A percentile compares a stretch with the other conserved stretches of the same genome.
Evolutionary conservation across 2,329 filamentous ascomycete genomes (phyloP).

Genomic region (Alternaria ethzedia): DNA sequence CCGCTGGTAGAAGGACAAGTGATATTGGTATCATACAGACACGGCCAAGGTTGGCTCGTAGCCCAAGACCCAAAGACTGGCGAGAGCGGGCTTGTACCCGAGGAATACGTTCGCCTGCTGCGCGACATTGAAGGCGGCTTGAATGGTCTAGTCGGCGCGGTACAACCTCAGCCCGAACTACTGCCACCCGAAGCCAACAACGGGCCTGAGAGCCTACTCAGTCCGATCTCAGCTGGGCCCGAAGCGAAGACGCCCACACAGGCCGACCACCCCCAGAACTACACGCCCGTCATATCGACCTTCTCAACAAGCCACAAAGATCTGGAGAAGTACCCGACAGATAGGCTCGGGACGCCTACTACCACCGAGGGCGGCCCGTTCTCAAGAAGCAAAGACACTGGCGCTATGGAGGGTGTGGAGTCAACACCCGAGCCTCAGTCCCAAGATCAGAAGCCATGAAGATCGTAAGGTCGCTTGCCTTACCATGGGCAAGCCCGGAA

Average conservation of each 20-base stretch:
- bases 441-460: slow-evolving; percentile 20
- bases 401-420: slow-evolving; percentile 38
- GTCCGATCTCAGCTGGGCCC: slow-evolving; percentile 41
- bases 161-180: slow-evolving; percentile 20
- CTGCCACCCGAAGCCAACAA: slow-evolving; percentile 23
- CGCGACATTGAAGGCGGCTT: slow-evolving; percentile 92
- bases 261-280: slow-evolving; percentile 41
- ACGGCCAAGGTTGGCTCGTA: slow-evolving; percentile 96
- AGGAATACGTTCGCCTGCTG: slow-evolving; percentile 92
- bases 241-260: slow-evolving; percentile 51
- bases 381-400: slow-evolving; percentile 25
- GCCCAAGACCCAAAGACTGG: slow-evolving; percentile 93
- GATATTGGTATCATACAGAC: slow-evolving; percentile 93
- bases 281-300: slow-evolving; percentile 57
- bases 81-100: slow-evolving; percentile 92
- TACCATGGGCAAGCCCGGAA: not conserved
- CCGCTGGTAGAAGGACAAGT: slow-evolving; percentile 93
- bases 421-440: slow-evolving; percentile 21
- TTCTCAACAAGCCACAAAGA: slow-evolving; percentile 61
- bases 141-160: slow-evolving; percentile 48
- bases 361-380: slow-evolving; percentile 31
- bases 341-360: slow-evolving; percentile 49
- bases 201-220: slow-evolving; percentile 39
- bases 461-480: not conserved
- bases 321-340: slow-evolving; percentile 54